Evolutionary conservation across 768 basidiomycete genomes (phyloP), one percentile per base, ranked within the genome.

Genomic region (Mycena pura): DNA sequence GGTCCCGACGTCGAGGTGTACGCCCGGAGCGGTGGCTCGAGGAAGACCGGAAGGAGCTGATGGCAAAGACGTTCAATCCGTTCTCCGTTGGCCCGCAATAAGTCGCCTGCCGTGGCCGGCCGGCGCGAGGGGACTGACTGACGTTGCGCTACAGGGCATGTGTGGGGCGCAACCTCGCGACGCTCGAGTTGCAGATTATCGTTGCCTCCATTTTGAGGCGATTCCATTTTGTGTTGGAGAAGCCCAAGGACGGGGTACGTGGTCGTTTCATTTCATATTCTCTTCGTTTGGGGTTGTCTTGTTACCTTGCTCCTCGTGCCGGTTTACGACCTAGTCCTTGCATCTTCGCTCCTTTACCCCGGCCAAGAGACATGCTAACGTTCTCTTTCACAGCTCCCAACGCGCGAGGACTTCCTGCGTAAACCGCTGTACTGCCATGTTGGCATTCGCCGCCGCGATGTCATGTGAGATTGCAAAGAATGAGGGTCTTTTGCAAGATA

Each of bases 11-110:
- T 83, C 25, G 88, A 91, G 38, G 82, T 66, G 6, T 96, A 78
- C 76, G 92, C 32, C 94, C 93, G 0, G 94, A 96, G 68, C 80
- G 95, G 27, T 96, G 92, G 92, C 86, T 94, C 63, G 92, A 92
- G 68, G 75, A 81, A 43, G 86, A 91, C 69, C 74, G 38, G 40
- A 58, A 82, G 62, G 81, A 79, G 17, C 75, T 74, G 27, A 85
- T 91, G 11, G 84, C 90, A 67, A 87, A 83, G 72, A 82, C 88
- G 0, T 95, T 95, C 72, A 95, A 95, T 67, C 91, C 92, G 0
- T 95, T 94, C 73, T 93, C 91, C 1, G 84, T 84, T 60, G 93
- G 93, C 3, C 94, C 94, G 15, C 81, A 91, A 88, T 87, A 68
- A 52, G 80, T 75, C 9, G 24, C 36, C 3, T 27, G 13, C 21